A percentile compares a stretch with the other conserved stretches of the same genome.
Evolutionary conservation across 495 filamentous ascomycete genomes (phyloP).

Genomic region (Aspergillus kassunensis): DNA sequence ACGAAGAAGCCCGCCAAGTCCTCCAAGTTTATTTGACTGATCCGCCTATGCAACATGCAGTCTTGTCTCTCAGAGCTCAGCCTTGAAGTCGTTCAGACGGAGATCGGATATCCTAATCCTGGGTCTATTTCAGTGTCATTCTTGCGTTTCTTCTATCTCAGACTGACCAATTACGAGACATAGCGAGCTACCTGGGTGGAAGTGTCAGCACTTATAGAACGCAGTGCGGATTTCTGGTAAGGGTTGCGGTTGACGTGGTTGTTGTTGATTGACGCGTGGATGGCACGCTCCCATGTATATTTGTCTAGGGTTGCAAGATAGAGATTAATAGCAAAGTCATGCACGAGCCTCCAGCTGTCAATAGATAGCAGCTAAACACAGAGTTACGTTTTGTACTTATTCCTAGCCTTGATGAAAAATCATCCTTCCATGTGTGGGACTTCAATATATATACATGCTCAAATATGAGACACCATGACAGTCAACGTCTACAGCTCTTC

Average conservation of each 20-base stretch:
- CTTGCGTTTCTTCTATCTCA: neutral
- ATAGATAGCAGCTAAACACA: no score
- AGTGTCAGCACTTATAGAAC: conserved; percentile 2
- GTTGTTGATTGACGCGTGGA: no score
- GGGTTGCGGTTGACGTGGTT: neutral
- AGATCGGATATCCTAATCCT: neutral
- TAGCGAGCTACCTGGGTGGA: conserved; percentile 3
- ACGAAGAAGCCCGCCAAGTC: neutral
- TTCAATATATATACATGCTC: no score
- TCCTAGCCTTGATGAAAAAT: no score
- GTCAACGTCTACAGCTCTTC: no score
- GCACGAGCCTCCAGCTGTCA: no score
- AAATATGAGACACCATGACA: no score
- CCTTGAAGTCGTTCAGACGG: neutral
- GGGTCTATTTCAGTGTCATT: neutral
- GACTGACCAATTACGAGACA: neutral
- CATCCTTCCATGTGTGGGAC: no score
- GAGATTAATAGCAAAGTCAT: no score
- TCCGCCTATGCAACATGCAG: neutral
- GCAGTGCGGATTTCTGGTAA: neutral
- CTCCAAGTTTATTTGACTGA: neutral
- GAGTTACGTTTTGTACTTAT: no score
- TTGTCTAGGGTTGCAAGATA: no score
- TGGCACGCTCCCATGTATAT: no score
- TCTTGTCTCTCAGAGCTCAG: neutral